These are phyloP conservation scores for Fusarium circinatum DNA, from an alignment of 2,329 filamentous ascomycete genomes.

Conservation along the genomic window DNA sequence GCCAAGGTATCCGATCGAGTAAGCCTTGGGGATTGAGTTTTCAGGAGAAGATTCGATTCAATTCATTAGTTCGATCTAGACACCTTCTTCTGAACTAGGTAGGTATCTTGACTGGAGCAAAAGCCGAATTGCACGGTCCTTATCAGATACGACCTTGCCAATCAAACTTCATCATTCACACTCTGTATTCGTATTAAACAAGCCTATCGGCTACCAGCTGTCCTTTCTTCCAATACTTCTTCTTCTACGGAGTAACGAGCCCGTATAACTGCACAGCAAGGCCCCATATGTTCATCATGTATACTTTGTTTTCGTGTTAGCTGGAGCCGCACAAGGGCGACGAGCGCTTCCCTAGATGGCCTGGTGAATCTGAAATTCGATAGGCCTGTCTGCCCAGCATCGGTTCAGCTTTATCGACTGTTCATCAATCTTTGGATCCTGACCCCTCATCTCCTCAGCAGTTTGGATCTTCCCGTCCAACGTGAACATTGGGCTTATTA, in stretches of 20 bases:
- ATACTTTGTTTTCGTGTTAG: background rate
- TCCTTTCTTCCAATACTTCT: background rate
- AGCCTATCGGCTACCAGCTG: background rate
- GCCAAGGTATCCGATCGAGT: background rate
- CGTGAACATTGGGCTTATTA: background rate
- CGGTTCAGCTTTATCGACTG: background rate
- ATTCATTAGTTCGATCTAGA: background rate
- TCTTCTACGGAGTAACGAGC: background rate
- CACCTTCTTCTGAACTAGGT: background rate
- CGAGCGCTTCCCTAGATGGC: background rate
- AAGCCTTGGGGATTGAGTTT: background rate
- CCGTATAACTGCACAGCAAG: background rate
- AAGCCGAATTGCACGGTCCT: background rate
- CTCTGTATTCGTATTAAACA: background rate
- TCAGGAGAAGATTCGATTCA: background rate
- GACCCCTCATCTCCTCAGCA: background rate
- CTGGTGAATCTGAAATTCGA: background rate
- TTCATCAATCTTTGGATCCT: background rate
- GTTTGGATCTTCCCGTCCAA: background rate
- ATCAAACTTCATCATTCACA: background rate
- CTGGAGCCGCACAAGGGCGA: background rate
- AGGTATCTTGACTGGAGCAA: background rate
- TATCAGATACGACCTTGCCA: background rate
- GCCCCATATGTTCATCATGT: background rate
- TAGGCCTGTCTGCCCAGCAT: background rate